Evolutionary conservation across 345 rosid genomes (phyloP).

Genomic region (Kandelia obovata): DNA sequence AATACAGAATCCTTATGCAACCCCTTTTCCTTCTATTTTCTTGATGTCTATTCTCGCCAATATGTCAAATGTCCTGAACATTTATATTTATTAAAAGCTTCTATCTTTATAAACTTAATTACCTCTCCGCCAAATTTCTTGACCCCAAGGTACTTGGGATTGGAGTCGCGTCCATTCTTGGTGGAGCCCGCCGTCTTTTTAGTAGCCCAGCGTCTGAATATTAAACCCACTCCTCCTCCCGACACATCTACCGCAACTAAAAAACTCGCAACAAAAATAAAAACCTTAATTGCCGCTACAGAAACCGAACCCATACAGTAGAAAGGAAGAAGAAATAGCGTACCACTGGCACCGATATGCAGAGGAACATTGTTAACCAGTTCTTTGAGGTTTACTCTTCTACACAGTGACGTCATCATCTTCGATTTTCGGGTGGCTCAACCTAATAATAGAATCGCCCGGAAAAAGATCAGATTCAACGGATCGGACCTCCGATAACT

Average conservation of each 20-base stretch:
- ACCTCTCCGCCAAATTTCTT: constrained; percentile 96
- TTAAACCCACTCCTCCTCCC: constrained; percentile 57
- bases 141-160: constrained; percentile 81
- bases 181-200: constrained; percentile 84
- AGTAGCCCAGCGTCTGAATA: constrained; percentile 81
- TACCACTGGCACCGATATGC: constrained; percentile 23
- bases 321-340: neutral
- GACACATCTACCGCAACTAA: constrained; percentile 41
- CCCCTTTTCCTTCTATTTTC: too few species aligned
- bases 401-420: constrained; percentile 21
- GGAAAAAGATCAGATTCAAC: too few species aligned
- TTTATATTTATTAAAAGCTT: neutral
- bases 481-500: too few species aligned
- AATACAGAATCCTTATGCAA: too few species aligned
- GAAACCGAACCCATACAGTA: neutral
- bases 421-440: neutral
- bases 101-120: neutral
- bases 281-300: neutral
- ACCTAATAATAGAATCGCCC: neutral
- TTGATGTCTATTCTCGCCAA: too few species aligned
- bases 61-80: too few species aligned
- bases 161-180: constrained; percentile 81
- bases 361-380: constrained; percentile 27
- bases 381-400: constrained; percentile 29
- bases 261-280: neutral